phyloP scores from a whole-genome alignment of 2,329 filamentous ascomycete genomes.

The Leptographium galeiforme region DNA sequence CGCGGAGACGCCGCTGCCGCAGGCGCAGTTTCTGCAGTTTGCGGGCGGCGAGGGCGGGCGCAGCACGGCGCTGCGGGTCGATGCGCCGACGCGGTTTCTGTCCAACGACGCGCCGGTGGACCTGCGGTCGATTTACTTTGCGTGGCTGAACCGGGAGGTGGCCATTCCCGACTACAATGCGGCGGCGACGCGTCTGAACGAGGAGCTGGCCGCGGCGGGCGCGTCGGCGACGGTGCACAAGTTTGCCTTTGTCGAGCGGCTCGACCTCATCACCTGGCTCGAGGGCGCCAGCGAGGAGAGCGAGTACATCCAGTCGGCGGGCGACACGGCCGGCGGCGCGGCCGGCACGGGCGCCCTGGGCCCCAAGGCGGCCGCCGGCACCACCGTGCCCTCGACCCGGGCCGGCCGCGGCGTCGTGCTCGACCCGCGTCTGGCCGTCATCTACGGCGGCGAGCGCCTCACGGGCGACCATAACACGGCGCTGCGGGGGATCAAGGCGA shows the following conservation, averaged over 20 bases:
- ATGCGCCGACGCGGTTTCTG: constrained; percentile 70
- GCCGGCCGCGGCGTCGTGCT: constrained; percentile 27
- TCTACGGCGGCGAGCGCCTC: constrained; percentile 81
- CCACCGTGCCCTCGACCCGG: constrained; percentile 16
- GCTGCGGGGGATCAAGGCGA: constrained; percentile 75
- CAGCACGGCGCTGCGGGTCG: constrained; percentile 50
- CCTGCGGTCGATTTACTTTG: constrained; percentile 89
- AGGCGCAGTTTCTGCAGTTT: constrained; percentile 71
- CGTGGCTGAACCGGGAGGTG: constrained; percentile 86
- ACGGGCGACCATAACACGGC: constrained; percentile 89
- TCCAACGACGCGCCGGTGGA: constrained; percentile 65
- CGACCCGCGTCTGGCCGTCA: constrained; percentile 71
- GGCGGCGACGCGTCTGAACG: constrained; percentile 66
- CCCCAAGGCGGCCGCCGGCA: constrained; percentile 21
- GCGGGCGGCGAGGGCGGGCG: constrained; percentile 27
- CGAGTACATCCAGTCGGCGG: constrained; percentile 81
- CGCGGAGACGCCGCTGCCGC: constrained; percentile 51
- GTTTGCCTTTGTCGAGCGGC: constrained; percentile 76
- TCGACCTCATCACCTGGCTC: constrained; percentile 88
- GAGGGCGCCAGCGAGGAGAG: constrained; percentile 81
- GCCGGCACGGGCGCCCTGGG: constrained; percentile 17
- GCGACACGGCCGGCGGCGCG: constrained; percentile 31
- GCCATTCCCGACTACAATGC: constrained; percentile 86
- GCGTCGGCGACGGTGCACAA: constrained; percentile 61
- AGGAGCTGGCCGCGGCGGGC: constrained; percentile 48